Evolutionary conservation across 768 basidiomycete genomes (phyloP), one percentile per base, ranked within the genome.

Genomic region (Lepiota venenata): DNA sequence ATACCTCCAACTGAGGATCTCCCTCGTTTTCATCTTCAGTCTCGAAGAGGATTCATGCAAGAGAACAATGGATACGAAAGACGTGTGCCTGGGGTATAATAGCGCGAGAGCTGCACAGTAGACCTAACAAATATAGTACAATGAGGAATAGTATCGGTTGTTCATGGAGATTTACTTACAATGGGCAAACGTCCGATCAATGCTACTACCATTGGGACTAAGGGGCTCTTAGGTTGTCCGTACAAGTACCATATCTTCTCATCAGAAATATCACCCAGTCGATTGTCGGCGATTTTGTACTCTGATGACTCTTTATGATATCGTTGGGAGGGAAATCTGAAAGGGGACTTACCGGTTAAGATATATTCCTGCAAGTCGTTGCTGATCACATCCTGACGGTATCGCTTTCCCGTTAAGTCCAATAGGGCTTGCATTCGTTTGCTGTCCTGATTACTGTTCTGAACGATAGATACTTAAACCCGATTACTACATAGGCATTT

Each of bases 11-110:
- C 56, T 15, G 2, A 74, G 21, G 16, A 70, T 57, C 1, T 1
- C 27, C 1, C 56, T 18, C 4, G 74, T 27, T 0, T 70, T 66
- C 36, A 47, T 61, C 20, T 66, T 58, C 1, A 78, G 55, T 4
- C 58, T 55, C 2, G 56, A 41, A 0, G 73, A 69, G 0, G 73
- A 73, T 46, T 71, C 67, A 27, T 76, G 73, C 2, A 77, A 62
- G 38, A 73, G 70, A 1, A 74, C 74, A 21, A 77, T 64, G 2
- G 72, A 70, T 0, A 73, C 65, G 12, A 77, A 47, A 2, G 75
- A 73, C 42, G 74, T 71, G 38, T 64, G 63, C 0, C 62, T 52
- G 2, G 75, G 74, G 39, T 63, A 61, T 2, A 69, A 36, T 1
- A 74, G 49, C 0, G 69, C 69, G 25, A 65, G 61, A 7, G 66